phyloP scores from a whole-genome alignment of 441 rosid genomes.

The Syzygium malaccense region DNA sequence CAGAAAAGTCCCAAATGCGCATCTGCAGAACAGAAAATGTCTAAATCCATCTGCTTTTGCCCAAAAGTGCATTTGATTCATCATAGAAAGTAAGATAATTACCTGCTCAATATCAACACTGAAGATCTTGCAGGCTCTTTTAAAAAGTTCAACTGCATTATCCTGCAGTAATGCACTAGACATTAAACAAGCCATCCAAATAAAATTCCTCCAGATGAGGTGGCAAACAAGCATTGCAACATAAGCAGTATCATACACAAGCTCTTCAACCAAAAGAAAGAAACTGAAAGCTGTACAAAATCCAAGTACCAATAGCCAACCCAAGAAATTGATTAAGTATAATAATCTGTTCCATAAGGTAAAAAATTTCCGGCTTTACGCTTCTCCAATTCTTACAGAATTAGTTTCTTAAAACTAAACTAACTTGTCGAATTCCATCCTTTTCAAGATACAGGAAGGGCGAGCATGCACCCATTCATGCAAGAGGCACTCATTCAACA shows the following conservation, averaged over 20 bases:
- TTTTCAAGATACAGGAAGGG: neutral
- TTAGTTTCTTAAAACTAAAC: neutral
- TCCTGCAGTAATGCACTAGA: constrained; percentile 26
- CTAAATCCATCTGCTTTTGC: constrained; percentile 7
- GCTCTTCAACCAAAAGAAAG: neutral
- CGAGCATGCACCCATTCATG: neutral
- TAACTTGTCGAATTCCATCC: neutral
- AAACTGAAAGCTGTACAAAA: neutral
- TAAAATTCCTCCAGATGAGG: neutral
- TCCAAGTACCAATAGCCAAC: neutral
- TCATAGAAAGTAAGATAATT: constrained; percentile 10
- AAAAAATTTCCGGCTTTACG: neutral
- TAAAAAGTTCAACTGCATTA: constrained; percentile 59
- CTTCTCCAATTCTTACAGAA: neutral
- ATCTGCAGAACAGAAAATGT: constrained; percentile 31
- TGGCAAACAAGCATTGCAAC: neutral
- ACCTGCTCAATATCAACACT: constrained; percentile 64
- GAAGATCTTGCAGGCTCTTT: constrained; percentile 78
- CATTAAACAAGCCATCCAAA: neutral
- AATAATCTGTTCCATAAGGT: neutral
- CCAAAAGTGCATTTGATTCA: neutral
- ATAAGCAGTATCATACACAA: neutral
- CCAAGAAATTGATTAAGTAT: neutral
- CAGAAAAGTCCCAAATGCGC: constrained; percentile 75
- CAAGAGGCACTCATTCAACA: neutral